Base-by-base conservation (phyloP, 140 eudicot genomes). In the Bidens hawaiensis region DNA sequence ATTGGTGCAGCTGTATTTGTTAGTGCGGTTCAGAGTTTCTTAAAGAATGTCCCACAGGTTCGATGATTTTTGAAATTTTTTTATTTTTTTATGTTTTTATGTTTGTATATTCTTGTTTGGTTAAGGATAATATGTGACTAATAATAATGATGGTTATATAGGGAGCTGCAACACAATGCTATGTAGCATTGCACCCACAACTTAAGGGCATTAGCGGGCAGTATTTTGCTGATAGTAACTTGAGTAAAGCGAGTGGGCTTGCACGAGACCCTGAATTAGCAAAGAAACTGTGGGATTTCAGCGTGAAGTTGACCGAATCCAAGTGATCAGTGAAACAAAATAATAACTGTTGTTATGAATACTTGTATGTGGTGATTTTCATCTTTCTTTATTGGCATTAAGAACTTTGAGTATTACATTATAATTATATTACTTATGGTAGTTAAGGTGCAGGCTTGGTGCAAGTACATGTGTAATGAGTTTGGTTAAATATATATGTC, bases 91-190 rank as follows among this genome's bases (percentile, higher is more conserved):
- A 0, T 7, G 9, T n/a, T 10, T 36, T 30, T 30, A 30, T 3
- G 6, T 34, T 50, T 24, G 54, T 36, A 30, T 8, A 38, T 40
- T 50, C 26, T 50, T 73, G 15, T 34, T 38, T 63, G 69, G 17
- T 10, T 41, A 3, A 27, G 18, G 56, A 38, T 53, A 3, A 65
- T 23, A 5, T 0, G 15, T 3, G 24, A 48, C 16, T 61, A 36
- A 25, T 60, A 3, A 21, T 10, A 7, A 3, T 8, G 17, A 14
- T 25, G 62, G 53, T 69, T 48, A 58, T 38, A 3, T 54, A 86
- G 83, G 96, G 96, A 62, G 94, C 94, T 3, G 94, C 94, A 40
- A 85, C 96, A 14, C 75, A 85, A 14, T 85, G 90, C 58, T 88
- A 85, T 21, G 79, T 85, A 50, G 95, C 94, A 6, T 26, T 88